phyloP scores from a whole-genome alignment of 306 rosid species.

The Lupinus albus region DNA sequence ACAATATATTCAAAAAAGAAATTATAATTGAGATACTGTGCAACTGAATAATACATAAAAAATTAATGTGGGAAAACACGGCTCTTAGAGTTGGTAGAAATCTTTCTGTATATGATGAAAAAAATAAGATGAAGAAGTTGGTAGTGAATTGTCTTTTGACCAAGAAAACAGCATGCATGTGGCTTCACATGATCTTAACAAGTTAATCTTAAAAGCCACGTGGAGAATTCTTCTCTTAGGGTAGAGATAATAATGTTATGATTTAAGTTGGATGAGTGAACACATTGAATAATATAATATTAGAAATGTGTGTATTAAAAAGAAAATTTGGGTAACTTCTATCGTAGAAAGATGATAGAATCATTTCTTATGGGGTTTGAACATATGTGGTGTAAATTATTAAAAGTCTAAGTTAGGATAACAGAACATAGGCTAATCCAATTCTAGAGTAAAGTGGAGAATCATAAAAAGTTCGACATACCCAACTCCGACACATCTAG shows the following conservation, averaged over 20 bases:
- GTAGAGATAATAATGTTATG: slow-evolving; percentile 35
- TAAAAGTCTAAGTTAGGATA: too few relatives aligned
- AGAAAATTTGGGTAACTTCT: too few relatives aligned
- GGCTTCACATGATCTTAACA: slow-evolving; percentile 53
- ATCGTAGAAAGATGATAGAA: too few relatives aligned
- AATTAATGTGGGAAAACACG: slow-evolving; percentile 30
- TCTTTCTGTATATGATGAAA: slow-evolving; percentile 32
- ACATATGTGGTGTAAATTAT: too few relatives aligned
- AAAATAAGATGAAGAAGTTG: slow-evolving; percentile 31
- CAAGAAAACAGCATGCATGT: slow-evolving; percentile 50
- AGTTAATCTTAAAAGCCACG: slow-evolving; percentile 42
- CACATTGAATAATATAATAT: too few relatives aligned
- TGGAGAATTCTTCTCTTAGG: slow-evolving; percentile 11
- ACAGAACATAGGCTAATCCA: too few relatives aligned
- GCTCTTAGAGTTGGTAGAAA: slow-evolving; percentile 41
- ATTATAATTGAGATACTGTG: slow-evolving; percentile 39
- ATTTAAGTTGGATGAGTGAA: not conserved
- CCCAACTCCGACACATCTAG: too few relatives aligned
- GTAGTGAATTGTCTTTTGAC: slow-evolving; percentile 40
- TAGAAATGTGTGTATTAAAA: too few relatives aligned
- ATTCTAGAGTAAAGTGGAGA: too few relatives aligned
- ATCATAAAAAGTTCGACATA: too few relatives aligned
- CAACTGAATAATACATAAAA: slow-evolving; percentile 29
- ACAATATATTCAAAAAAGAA: slow-evolving; percentile 12
- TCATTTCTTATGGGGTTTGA: too few relatives aligned